These are phyloP conservation scores for Trichoderma sp. DNA, from an alignment of 2,329 filamentous ascomycete species.

Conservation along the genomic window DNA sequence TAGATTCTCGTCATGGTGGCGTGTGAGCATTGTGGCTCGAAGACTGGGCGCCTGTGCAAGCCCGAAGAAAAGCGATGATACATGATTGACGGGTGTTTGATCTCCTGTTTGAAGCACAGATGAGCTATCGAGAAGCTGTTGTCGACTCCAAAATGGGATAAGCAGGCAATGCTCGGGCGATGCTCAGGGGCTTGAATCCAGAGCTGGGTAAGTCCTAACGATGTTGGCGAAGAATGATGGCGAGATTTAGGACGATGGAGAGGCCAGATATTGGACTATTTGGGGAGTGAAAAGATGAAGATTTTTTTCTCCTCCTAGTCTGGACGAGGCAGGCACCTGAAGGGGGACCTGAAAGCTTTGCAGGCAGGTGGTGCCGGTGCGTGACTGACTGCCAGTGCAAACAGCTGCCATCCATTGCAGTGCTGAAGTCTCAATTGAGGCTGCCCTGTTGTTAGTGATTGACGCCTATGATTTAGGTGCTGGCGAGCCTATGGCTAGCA, in stretches of 20 bases:
- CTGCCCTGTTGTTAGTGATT: neutral
- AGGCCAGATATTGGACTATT: neutral
- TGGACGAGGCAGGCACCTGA: neutral
- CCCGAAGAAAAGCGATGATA: constrained; percentile 9
- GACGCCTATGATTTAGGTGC: neutral
- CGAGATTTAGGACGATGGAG: constrained; percentile 4
- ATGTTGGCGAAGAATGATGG: constrained; percentile 20
- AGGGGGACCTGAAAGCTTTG: neutral
- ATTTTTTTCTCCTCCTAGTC: rapidly evolving
- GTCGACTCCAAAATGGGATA: neutral
- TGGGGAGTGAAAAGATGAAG: neutral
- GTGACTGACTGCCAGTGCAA: constrained; percentile 16
- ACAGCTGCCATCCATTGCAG: constrained; percentile 1
- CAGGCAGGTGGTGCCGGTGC: neutral
- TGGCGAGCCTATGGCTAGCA: no score
- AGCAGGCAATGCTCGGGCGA: neutral
- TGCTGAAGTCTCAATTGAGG: neutral
- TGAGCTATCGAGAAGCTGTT: neutral
- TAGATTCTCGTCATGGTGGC: constrained; percentile 68
- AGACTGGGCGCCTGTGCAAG: constrained; percentile 25
- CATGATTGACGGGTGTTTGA: neutral
- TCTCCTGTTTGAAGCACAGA: neutral
- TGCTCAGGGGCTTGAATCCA: neutral
- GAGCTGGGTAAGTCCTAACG: neutral
- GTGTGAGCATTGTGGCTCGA: constrained; percentile 60